Base-by-base conservation (phyloP, 306 rosid species). In the Abrus precatorius region DNA sequence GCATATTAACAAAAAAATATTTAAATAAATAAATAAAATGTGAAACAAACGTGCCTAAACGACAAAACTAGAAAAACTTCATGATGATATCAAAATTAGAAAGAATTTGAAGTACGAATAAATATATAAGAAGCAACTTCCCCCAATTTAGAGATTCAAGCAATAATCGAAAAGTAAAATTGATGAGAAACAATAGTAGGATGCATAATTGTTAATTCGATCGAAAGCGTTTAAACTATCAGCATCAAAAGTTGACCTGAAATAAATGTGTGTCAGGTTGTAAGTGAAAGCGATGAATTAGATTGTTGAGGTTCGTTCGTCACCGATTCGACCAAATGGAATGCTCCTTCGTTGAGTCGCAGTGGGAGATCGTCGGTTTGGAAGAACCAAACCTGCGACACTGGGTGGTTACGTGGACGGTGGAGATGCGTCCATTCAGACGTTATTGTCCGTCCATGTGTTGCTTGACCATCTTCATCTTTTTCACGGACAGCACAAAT, bases 361-460 rank as follows among this genome's bases (percentile, higher is more conserved):
- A 76, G 74, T 57, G 62, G 63, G 7, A 75, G 44, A 67, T 38
- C 72, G 11, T 82, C 45, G 75, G 36, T 54, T 62, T 74, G 74
- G 60, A 7, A 52, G 70, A 43, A 52, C 63, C 12, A 33, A 40
- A 72, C 50, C 41, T 29, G 66, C 48, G 32, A 20, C 12, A 20
- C 34, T 12, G n/a, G 12, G 54, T 20, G 34, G 54, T 3, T 57
- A 89, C 87, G 90, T 72, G 86, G 82, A 77, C 88, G 86, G 78
- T 74, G 8, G 27, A 79, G 86, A 82, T 79, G 13, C 7, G 27
- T 59, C 74, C 75, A 75, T 63, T 29, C 2, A 54, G 64, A 84
- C 69, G 44, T 79, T 50, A 28, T 33, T 7, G 53, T 20, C 13
- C 36, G 29, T 28, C 50, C 69, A 59, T 49, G 33, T 59, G 71